Conservation (phyloP, 2,329 filamentous ascomycete genomes). For the Hymenotorrendiella dingleyae region DNA sequence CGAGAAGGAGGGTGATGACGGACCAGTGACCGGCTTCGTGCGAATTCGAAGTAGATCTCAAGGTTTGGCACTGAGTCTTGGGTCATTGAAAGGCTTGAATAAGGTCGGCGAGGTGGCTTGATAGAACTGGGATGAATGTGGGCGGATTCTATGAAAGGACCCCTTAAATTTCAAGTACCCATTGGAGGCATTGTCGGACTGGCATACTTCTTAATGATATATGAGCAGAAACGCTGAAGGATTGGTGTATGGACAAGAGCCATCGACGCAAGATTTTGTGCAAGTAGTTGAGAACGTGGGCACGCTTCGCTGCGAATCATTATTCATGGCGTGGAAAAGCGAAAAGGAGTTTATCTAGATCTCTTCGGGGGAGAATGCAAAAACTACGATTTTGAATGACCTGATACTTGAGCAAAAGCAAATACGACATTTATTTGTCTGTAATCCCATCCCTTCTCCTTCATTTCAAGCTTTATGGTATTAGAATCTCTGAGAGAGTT, state of each 20-base stretch:
- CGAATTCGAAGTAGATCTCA: conserved; percentile 96
- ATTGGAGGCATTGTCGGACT: conserved; percentile 7
- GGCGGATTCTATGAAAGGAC: too few relatives aligned
- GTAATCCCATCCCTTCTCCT: too few relatives aligned
- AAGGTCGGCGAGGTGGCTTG: conserved; percentile 51
- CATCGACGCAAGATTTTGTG: conserved; percentile 15
- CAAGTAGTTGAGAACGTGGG: conserved; percentile 12
- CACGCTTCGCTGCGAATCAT: conserved; percentile 17
- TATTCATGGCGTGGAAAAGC: conserved; percentile 27
- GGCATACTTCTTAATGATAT: conserved; percentile 17
- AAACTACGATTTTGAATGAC: conserved; percentile 18
- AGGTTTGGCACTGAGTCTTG: conserved; percentile 86
- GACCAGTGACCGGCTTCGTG: conserved; percentile 93
- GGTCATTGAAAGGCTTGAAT: conserved; percentile 90
- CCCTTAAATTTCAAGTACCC: conserved; percentile 2
- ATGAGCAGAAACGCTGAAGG: conserved; percentile 8
- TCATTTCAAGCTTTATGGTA: too few relatives aligned
- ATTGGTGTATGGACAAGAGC: conserved; percentile 12
- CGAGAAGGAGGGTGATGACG: conserved; percentile 93
- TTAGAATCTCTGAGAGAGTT: too few relatives aligned
- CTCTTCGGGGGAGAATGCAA: conserved; percentile 17
- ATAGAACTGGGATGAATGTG: conserved; percentile 9
- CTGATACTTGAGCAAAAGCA: conserved; percentile 8
- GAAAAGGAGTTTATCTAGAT: conserved; percentile 29
- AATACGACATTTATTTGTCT: too few relatives aligned